Evolutionary conservation across 1,139 yeast genomes (phyloP).

Genomic region (Zygoascus sp.): DNA sequence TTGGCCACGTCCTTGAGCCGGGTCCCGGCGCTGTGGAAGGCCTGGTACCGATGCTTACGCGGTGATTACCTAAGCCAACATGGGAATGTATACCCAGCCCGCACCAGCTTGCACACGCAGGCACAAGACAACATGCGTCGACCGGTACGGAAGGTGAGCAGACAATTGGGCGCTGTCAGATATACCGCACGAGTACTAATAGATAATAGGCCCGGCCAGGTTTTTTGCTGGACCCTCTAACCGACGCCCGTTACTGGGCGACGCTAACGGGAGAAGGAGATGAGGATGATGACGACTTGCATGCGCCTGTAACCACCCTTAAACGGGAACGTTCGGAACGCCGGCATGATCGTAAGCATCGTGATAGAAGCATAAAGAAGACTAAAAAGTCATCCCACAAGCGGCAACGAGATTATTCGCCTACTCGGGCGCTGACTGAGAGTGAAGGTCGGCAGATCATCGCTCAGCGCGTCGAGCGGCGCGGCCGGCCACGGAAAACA

Average conservation of each 20-base stretch:
- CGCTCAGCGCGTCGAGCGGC: conserved; percentile 13
- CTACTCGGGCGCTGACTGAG: background rate
- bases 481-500: conserved; percentile 13
- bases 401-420: background rate
- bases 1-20: no score
- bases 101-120: background rate
- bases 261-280: conserved; percentile 15
- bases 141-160: conserved; percentile 11
- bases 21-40: no score
- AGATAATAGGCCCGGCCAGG: conserved; percentile 24
- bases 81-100: background rate
- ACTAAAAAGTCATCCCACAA: background rate
- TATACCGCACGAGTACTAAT: background rate
- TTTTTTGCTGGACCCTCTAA: conserved; percentile 23
- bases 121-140: conserved; percentile 6
- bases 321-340: background rate
- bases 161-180: background rate
- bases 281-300: conserved; percentile 9
- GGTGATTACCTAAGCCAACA: background rate
- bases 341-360: background rate
- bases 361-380: background rate
- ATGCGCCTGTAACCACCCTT: background rate
- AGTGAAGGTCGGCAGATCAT: conserved; percentile 7
- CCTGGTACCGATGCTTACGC: no score
- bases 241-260: conserved; percentile 22